These are phyloP conservation scores for Teratosphaeria nubilosa DNA, from an alignment of 2,329 filamentous ascomycete species.

Conservation along the genomic window DNA sequence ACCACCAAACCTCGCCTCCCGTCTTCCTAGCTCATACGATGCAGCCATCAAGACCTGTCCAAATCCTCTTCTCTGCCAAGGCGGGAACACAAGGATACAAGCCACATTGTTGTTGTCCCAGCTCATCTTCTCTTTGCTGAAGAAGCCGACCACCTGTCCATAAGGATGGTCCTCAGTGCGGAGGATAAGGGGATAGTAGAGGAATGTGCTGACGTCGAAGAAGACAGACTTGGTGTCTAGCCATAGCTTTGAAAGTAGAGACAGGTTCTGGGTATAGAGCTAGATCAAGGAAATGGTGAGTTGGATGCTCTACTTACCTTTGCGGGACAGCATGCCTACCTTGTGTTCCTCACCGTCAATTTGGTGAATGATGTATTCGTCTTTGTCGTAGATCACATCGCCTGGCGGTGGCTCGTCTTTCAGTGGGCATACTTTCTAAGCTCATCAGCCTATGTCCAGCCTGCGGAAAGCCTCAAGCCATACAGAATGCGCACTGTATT, in stretches of 20 bases:
- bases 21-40: slow-evolving; percentile 80
- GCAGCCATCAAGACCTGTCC: slow-evolving; percentile 85
- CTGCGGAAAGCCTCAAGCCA: slow-evolving; percentile 5
- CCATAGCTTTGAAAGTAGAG: slow-evolving; percentile 92
- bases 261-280: slow-evolving; percentile 89
- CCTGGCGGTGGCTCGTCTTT: slow-evolving; percentile 49
- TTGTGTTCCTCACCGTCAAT: slow-evolving; percentile 81
- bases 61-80: slow-evolving; percentile 84
- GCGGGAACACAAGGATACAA: slow-evolving; percentile 91
- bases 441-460: slow-evolving; percentile 8
- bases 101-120: slow-evolving; percentile 98
- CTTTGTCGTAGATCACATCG: slow-evolving; percentile 64
- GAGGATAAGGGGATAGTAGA: slow-evolving; percentile 86
- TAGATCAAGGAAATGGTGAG: slow-evolving; percentile 8
- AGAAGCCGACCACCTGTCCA: slow-evolving; percentile 76
- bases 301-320: neutral
- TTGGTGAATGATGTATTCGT: slow-evolving; percentile 80
- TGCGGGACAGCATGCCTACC: slow-evolving; percentile 11
- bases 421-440: slow-evolving; percentile 34
- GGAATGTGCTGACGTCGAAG: slow-evolving; percentile 88
- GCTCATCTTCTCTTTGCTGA: slow-evolving; percentile 96
- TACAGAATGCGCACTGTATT: slow-evolving; percentile 39
- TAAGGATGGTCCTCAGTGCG: slow-evolving; percentile 30
- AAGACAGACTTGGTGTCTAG: slow-evolving; percentile 98
- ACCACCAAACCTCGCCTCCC: slow-evolving; percentile 75